Conservation (phyloP, 1,284 basidiomycete species). For the Fomitopsis betulina region DNA sequence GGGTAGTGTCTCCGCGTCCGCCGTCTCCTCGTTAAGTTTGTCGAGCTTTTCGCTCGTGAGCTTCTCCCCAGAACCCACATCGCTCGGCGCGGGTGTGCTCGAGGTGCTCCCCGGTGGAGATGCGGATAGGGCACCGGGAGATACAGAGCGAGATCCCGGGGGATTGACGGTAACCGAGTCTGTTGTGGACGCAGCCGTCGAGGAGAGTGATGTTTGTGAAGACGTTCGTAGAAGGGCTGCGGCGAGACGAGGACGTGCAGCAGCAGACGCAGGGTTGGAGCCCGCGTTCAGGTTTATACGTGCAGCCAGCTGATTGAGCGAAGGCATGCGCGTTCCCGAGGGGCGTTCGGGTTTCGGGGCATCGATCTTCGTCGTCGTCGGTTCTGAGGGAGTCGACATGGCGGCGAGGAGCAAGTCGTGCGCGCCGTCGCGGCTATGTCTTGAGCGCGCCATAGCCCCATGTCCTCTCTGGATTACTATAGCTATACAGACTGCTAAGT, state of each 20-base stretch:
- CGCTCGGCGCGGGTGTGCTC: constrained; percentile 25
- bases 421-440: constrained; percentile 9
- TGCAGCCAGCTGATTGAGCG: constrained; percentile 77
- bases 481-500: too few relatives aligned
- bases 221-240: constrained; percentile 66
- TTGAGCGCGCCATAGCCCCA: too few relatives aligned
- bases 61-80: constrained; percentile 37
- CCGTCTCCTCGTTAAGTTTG: constrained; percentile 20
- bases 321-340: constrained; percentile 47
- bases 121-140: constrained; percentile 39
- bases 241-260: constrained; percentile 65
- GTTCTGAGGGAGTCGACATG: constrained; percentile 22
- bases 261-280: constrained; percentile 30
- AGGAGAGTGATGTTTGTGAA: constrained; percentile 48
- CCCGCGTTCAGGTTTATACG: constrained; percentile 51
- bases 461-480: neutral
- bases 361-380: constrained; percentile 17
- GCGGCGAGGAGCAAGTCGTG: constrained; percentile 12
- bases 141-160: constrained; percentile 57
- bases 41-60: constrained; percentile 41
- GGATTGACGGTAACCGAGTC: constrained; percentile 63
- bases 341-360: constrained; percentile 38
- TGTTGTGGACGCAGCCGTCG: constrained; percentile 39
- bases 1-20: constrained; percentile 10
- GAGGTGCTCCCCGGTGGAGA: constrained; percentile 42